These are phyloP conservation scores for Rubia peregrina DNA, from an alignment of 305 asterid species.

Conservation along the genomic window DNA sequence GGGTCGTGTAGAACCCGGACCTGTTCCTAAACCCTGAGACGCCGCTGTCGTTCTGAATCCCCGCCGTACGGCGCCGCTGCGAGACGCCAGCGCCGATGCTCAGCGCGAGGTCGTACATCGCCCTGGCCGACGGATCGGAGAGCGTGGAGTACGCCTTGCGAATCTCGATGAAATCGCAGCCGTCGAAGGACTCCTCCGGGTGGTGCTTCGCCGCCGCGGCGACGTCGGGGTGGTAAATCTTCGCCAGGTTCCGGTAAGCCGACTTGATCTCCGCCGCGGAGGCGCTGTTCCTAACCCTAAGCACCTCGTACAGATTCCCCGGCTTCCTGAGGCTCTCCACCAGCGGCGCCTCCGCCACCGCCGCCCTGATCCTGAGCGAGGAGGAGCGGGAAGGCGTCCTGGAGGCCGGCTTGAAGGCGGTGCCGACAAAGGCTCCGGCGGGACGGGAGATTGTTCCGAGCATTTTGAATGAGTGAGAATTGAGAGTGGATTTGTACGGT, in stretches of 20 bases:
- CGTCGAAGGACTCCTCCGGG: conserved; percentile 34
- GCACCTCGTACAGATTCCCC: conserved; percentile 40
- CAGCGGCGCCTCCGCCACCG: conserved; percentile 27
- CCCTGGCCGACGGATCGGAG: conserved; percentile 71
- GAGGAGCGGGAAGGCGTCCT: conserved; percentile 5
- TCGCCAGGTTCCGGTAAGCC: conserved; percentile 61
- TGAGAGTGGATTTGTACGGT: not conserved
- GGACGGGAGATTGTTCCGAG: conserved; percentile 23
- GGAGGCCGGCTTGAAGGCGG: conserved; percentile 9
- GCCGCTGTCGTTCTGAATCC: conserved; percentile 10
- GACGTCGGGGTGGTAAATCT: conserved; percentile 64
- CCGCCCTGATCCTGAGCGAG: conserved; percentile 10
- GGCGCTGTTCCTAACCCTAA: conserved; percentile 41
- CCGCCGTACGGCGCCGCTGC: conserved; percentile 12
- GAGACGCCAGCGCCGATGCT: conserved; percentile 13
- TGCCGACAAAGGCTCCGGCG: conserved; percentile 11
- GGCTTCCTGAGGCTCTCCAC: conserved; percentile 1
- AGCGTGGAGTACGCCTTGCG: conserved; percentile 65
- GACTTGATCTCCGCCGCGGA: conserved; percentile 52
- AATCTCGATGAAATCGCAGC: conserved; percentile 65
- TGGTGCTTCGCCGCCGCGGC: conserved; percentile 18
- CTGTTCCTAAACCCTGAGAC: conserved; percentile 23
- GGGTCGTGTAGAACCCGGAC: conserved; percentile 44
- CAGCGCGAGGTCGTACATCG: conserved; percentile 51
- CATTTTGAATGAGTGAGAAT: conserved; percentile 18